phyloP scores from a whole-genome alignment of 78 protist genomes.

The slime mould (Dictyostelium discoideum) region DNA sequence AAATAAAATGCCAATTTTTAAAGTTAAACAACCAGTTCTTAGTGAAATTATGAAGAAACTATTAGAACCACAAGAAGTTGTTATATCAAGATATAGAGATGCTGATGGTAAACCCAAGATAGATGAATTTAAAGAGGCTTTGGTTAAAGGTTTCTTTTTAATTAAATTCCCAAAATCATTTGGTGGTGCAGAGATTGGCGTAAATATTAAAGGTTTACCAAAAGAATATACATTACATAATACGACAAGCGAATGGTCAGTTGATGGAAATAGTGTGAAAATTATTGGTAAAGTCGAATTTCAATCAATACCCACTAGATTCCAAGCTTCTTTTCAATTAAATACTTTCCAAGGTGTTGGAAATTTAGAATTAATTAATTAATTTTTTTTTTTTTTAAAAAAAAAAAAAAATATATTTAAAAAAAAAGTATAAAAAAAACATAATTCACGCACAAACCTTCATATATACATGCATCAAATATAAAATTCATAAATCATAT shows the following conservation, averaged over 20 bases:
- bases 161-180: constrained; percentile 63
- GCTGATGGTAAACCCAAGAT: constrained; percentile 32
- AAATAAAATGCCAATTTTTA: neutral
- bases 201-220: constrained; percentile 13
- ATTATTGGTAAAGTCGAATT: constrained; percentile 61
- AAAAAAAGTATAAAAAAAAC: neutral
- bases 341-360: constrained; percentile 54
- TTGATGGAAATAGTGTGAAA: constrained; percentile 5
- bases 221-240: constrained; percentile 26
- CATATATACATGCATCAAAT: neutral
- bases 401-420: too few species aligned
- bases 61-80: constrained; percentile 69
- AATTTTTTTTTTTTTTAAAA: neutral
- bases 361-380: constrained; percentile 10
- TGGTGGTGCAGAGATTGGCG: constrained; percentile 76
- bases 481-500: neutral
- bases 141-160: constrained; percentile 62
- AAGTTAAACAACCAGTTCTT: constrained; percentile 19
- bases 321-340: constrained; percentile 39
- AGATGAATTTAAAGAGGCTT: constrained; percentile 54
- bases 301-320: constrained; percentile 45
- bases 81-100: constrained; percentile 46
- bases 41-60: constrained; percentile 59
- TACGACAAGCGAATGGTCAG: constrained; percentile 4
- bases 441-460: too few species aligned